Percentiles rank a stretch among this genome's conserved stretches.
Conservation (phyloP, 129 eudicot genomes). For the sunflower (Helianthus annuus) region HanXRQr2.0-SUNRISE NC_035435.2:141601216-141601715, state of each 20-base stretch:
- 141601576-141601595: neutral
- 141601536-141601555: constrained; percentile 1
- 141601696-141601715: constrained; percentile 4
- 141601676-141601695: constrained; percentile 31
- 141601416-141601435: neutral
- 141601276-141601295: neutral
- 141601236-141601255: no score
- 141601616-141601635: constrained; percentile 15
- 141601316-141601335: constrained; percentile 19
- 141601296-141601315: constrained; percentile 20
- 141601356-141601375: constrained; percentile 21
- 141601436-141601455: constrained; percentile 6
- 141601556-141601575: constrained; percentile 3
- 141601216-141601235: no score
- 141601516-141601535: constrained; percentile 9
- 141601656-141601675: constrained; percentile 12
- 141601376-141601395: constrained; percentile 10
- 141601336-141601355: constrained; percentile 29
- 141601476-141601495: constrained; percentile 12
- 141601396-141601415: constrained; percentile 12
- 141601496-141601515: neutral
- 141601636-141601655: constrained; percentile 17
- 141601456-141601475: constrained; percentile 17
- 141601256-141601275: neutral
- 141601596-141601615: constrained; percentile 12